Base-by-base conservation (phyloP, 176 grass and related monocot genomes). In the Saccharum officinarum region DNA sequence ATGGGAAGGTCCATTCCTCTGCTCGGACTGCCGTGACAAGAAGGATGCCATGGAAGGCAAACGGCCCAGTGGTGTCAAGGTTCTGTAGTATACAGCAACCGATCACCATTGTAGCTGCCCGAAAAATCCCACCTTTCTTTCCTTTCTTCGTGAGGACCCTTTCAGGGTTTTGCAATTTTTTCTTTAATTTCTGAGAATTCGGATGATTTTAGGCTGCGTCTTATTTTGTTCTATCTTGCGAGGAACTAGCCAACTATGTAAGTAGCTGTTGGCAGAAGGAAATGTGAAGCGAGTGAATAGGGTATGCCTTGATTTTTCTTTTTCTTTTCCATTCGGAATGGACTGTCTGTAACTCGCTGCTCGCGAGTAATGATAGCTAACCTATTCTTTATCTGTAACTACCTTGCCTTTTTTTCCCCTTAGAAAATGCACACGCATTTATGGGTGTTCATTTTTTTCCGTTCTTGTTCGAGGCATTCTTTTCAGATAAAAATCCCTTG, bases 31-130 rank as follows among this genome's bases (percentile, higher is more conserved):
- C 84, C 91, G 95, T 17, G 87, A 92, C 40, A 98, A 98, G 72
- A 98, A 98, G 89, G 95, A 98, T 57, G 95, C 95, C 3, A 98
- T 98, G 95, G 93, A 98, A 92, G 95, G 95, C 52, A 98, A 95
- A 86, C 95, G 89, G 11, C 91, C 92, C 1, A 95, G 93, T 59
- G 95, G 95, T 14, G 93, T 95, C 63, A 95, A 93, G 85, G 95
- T 95, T 71, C 76, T 98, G 45, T 98, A 87, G 76, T 54, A 34
- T 57, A n/a, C 40, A 82, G 16, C 94, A 82, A 76, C 30, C 33
- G 3, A 52, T 62, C 17, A 65, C 34, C 72, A 81, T 45, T 90
- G 83, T 90, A 86, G 65, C 65, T 86, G 76, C 67, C 78, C 54
- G 11, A 54, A 71, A 81, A 81, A 66, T 70, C 78, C 44, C 34